Conservation (phyloP, 305 asterid genomes). For the Solanum hybrid region DNA sequence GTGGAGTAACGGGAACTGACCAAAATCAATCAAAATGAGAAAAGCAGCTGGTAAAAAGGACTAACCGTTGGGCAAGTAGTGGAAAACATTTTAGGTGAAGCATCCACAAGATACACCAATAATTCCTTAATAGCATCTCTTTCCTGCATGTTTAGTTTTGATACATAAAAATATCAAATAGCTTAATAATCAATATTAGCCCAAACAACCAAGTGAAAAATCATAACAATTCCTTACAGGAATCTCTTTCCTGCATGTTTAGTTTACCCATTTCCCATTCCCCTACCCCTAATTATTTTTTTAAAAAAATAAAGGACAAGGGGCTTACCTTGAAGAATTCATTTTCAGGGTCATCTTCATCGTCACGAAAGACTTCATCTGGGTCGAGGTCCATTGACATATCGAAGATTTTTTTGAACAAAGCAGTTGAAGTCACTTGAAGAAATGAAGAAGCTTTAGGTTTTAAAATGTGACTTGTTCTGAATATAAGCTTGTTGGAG, state of each 20-base stretch:
- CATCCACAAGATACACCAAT: constrained; percentile 73
- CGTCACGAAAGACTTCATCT: constrained; percentile 78
- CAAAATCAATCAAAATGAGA: not conserved
- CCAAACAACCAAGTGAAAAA: not conserved
- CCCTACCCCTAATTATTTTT: not conserved
- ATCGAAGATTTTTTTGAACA: not conserved
- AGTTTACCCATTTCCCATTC: not conserved
- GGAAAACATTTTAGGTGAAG: constrained; percentile 89
- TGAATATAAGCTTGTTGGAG: not conserved
- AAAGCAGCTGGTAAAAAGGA: not conserved
- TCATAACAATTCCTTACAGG: constrained; percentile 43
- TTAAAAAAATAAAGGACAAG: not conserved
- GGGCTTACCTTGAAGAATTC: constrained; percentile 54
- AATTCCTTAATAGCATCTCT: constrained; percentile 54
- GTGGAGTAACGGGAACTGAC: not conserved
- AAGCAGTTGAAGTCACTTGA: not conserved
- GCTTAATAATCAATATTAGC: not conserved
- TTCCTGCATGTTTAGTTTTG: constrained; percentile 37
- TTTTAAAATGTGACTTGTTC: not conserved
- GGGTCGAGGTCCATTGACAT: constrained; percentile 74
- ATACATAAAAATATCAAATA: not conserved
- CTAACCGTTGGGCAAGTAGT: constrained; percentile 44
- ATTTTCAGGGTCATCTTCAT: constrained; percentile 56
- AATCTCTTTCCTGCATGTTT: constrained; percentile 40
- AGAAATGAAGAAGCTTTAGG: not conserved